A percentile compares a stretch with the other conserved stretches of the same genome.
These are phyloP conservation scores for Arthrobotrys pseudoclavata DNA, from an alignment of 2,329 filamentous ascomycete species.

Conservation along the genomic window DNA sequence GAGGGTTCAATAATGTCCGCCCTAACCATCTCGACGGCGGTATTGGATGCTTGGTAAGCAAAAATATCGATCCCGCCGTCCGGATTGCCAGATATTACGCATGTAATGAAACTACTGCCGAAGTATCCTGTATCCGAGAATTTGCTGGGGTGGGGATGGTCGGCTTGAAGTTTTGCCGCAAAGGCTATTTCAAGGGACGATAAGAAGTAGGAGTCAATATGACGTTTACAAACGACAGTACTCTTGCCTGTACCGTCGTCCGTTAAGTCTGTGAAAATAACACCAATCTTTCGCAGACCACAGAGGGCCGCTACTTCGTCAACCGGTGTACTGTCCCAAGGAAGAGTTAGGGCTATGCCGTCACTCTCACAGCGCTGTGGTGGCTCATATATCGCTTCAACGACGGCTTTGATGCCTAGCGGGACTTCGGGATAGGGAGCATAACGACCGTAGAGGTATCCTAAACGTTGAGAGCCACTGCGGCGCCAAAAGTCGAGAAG, in stretches of 20 bases:
- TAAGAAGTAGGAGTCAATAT: conserved; percentile 93
- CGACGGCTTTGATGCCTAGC: conserved; percentile 91
- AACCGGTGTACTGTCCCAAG: conserved; percentile 89
- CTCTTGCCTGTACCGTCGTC: conserved; percentile 86
- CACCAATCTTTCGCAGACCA: conserved; percentile 87
- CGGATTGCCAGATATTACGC: conserved; percentile 92
- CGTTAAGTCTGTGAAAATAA: conserved; percentile 93
- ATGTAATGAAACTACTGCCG: conserved; percentile 97
- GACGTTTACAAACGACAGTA: conserved; percentile 91
- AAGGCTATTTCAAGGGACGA: conserved; percentile 93
- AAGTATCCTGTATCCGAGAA: conserved; percentile 97
- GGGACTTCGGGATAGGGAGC: conserved; percentile 93
- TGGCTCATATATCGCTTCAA: conserved; percentile 96
- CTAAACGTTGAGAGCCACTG: conserved; percentile 85
- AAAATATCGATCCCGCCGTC: conserved; percentile 88
- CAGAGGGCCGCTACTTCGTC: conserved; percentile 85
- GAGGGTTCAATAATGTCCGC: conserved; percentile 96
- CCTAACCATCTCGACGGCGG: conserved; percentile 95
- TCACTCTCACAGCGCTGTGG: conserved; percentile 91
- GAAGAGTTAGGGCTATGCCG: conserved; percentile 81
- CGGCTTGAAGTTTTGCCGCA: conserved; percentile 86
- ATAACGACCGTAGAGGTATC: conserved; percentile 91
- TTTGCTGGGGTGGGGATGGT: conserved; percentile 89
- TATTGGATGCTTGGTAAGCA: conserved; percentile 94
- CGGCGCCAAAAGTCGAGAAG: conserved; percentile 92